Base-by-base conservation (phyloP, 768 basidiomycete genomes). In the Trametes punicea region DNA sequence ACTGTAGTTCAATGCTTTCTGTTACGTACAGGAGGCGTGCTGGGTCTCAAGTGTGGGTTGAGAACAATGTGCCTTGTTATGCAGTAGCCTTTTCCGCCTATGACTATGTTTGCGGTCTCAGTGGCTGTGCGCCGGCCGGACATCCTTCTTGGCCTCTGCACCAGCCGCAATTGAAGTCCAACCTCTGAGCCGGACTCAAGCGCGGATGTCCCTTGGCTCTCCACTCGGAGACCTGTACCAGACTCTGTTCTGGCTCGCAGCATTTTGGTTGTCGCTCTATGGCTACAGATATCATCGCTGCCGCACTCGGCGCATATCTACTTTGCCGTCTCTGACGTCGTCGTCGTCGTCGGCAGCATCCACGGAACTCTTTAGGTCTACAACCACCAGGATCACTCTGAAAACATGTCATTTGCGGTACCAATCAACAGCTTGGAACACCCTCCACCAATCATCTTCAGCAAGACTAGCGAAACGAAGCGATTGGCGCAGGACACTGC, bases 391-490 rank as follows among this genome's bases (percentile, higher is more conserved):
- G 3, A 53, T 66, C 15, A 63, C 62, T 2, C 46, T 68, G 6
- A 30, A 46, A 15, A 58, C 67, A 36, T 36, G 69, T 40, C 67
- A 68, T 52, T 59, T 75, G 30, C 67, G 67, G 15, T 55, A 84
- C 52, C 75, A 81, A 60, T 83, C 83, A 0, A 74, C 78, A 0
- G 71, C 68, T 1, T 77, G 76, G 69, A 87, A 87, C 59, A 61
- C 57, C 4, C 42, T 62, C 2, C 83, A 87, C 57, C 82, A 84
- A 62, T 25, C 56, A 11, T 66, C 83, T 20, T 60, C 77, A 11
- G 42, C 61, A 0, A 38, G 55, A 4, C 65, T 85, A n/a, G 64
- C 71, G 4, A 62, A 64, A 23, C 64, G 66, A n/a, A 62, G 60
- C 5, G 70, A 68, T 42, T 49, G 61, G 33, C 58, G 60, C 25